Conservation (phyloP, 805 yeast genomes). For the Hagleromyces aurorensis region DNA sequence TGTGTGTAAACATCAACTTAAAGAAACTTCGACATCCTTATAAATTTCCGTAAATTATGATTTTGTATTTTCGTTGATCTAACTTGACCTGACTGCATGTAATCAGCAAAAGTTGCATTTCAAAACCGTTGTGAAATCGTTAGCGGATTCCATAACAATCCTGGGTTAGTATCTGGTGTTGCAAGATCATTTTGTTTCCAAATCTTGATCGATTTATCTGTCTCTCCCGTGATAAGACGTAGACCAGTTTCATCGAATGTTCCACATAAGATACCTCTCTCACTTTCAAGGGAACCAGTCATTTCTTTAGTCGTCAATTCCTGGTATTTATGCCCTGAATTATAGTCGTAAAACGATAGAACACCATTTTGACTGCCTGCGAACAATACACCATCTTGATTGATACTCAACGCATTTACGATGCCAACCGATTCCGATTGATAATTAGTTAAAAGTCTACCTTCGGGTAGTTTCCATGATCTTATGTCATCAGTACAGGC, state of each 20-base stretch:
- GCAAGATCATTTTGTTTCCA: constrained; percentile 47
- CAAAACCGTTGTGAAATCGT: constrained; percentile 25
- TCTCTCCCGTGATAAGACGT: constrained; percentile 77
- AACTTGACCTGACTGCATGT: no score
- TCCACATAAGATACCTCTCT: constrained; percentile 59
- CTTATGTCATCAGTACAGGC: constrained; percentile 76
- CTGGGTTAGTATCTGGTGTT: constrained; percentile 24
- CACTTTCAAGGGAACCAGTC: constrained; percentile 66
- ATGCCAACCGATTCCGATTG: constrained; percentile 35
- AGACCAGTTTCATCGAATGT: constrained; percentile 73
- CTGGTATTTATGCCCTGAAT: constrained; percentile 57
- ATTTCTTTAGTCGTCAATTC: constrained; percentile 42
- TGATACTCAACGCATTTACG: constrained; percentile 61
- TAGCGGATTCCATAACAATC: constrained; percentile 28
- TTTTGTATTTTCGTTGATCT: no score
- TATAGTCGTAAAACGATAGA: constrained; percentile 72
- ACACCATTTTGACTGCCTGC: constrained; percentile 83
- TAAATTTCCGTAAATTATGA: no score
- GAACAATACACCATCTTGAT: constrained; percentile 54
- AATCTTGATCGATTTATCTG: constrained; percentile 78
- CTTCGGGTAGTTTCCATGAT: constrained; percentile 79
- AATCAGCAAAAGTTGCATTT: no score
- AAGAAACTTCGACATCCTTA: no score
- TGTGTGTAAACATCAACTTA: no score
- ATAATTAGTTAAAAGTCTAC: constrained; percentile 56